Base-by-base conservation (phyloP, 1,284 basidiomycete genomes). In the Sporisorium exsertum region DNA sequence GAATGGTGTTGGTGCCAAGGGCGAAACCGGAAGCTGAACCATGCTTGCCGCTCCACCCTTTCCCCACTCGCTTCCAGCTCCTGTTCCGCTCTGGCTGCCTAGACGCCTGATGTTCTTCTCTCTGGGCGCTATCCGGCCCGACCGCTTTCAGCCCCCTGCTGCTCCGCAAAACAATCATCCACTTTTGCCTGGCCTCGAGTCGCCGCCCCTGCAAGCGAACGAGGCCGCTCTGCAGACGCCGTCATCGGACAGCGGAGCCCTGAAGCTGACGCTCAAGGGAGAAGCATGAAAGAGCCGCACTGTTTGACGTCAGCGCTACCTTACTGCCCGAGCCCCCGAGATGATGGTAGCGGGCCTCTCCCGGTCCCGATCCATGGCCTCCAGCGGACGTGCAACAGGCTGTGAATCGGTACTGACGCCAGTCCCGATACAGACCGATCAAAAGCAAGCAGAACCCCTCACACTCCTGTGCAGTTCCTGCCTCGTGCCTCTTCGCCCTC, bases 181-280 rank as follows among this genome's bases (percentile, higher is more conserved):
- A 40, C 53, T 40, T 43, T 32, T 5, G 37, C 42, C 46, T 20
- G 43, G 5, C 63, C 46, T 33, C 27, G 16, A 32, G 47, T 16
- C 47, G 18, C 26, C 46, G 5, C 29, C 10, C 5, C 29, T 32
- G 66, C 66, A 56, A 29, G 15, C 29, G 29, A 6, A 51, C 68
- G 58, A 59, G 60, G 61, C 53, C 57, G 61, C 57, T 57, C 58
- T 61, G 63, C 63, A 65, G 58, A 51, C 58, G 22, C 55, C 40
- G 59, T 55, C 67, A 60, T 61, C 51, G 20, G 40, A 54, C 56
- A 62, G 35, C 13, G 10, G 53, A 22, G 16, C 5, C 46, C 55
- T 62, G 58, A 66, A 58, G 58, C 55, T 58, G 69, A 72, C 63
- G 69, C 69, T 50, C 37, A 46, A 9, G 20, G 3, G 10, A 10